Evolutionary conservation across 2,329 filamentous ascomycete species (phyloP).

Genomic region (Aspergillus aculeatinus): DNA sequence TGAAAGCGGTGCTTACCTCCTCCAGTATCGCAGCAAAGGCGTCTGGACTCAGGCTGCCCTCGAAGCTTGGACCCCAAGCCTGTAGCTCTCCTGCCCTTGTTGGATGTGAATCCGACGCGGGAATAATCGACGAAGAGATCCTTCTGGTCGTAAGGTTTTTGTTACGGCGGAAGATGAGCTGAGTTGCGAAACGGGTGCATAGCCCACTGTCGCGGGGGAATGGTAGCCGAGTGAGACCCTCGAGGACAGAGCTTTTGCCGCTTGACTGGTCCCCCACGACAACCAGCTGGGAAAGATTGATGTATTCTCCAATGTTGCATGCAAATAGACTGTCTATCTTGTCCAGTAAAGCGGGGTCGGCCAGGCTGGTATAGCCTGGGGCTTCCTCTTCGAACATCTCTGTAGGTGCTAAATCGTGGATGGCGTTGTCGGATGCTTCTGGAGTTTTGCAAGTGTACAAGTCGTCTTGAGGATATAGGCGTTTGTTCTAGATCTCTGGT

Average conservation of each 20-base stretch:
- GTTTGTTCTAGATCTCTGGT: too few species aligned
- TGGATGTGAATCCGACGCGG: conserved; percentile 25
- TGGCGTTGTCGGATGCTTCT: too few species aligned
- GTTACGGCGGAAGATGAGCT: conserved; percentile 46
- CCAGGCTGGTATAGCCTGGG: background rate
- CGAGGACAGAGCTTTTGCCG: conserved; percentile 37
- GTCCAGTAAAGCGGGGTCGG: conserved; percentile 25
- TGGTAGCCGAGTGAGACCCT: conserved; percentile 32
- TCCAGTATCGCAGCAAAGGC: conserved; percentile 25
- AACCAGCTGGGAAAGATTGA: conserved; percentile 38
- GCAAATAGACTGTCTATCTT: conserved; percentile 40
- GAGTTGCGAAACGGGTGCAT: conserved; percentile 48
- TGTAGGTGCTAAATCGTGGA: too few species aligned
- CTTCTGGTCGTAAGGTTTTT: conserved; percentile 2
- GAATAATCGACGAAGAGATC: conserved; percentile 40
- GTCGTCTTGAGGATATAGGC: too few species aligned
- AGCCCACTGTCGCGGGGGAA: conserved; percentile 36
- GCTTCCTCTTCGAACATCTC: background rate
- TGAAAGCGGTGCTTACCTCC: conserved; percentile 23
- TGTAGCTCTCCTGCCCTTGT: conserved; percentile 21
- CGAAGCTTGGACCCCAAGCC: conserved; percentile 19
- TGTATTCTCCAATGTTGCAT: conserved; percentile 33
- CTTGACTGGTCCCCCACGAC: conserved; percentile 44
- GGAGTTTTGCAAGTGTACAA: too few species aligned
- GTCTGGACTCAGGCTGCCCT: conserved; percentile 14